Base-by-base conservation (phyloP, 1,284 basidiomycete genomes). In the Singerocomus rubriflavus region DNA sequence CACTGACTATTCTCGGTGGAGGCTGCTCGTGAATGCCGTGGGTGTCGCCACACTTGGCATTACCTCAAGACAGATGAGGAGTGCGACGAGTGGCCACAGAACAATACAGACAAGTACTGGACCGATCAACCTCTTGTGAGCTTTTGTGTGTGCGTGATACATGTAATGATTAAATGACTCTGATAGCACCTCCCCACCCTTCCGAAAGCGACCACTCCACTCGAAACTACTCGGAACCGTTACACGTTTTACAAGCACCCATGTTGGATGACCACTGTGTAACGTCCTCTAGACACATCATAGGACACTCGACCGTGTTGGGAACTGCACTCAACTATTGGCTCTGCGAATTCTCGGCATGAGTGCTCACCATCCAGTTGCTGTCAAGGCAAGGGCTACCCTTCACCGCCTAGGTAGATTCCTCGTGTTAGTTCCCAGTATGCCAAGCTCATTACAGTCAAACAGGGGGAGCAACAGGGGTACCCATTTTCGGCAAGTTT, bases 401-500 rank as follows among this genome's bases (percentile, higher is more conserved):
- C 74, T 97, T 31, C 91, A 95, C 65, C 79, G 80, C 63, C 77
- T 95, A 40, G 93, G 93, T 81, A 57, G 49, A 67, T 41, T 31
- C 47, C 30, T 30, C 16, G 2, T 47, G n/a, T 21, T 11, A 10
- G 12, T 3, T 29, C n/a, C 27, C 38, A 16, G 39, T 21, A 9
- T 35, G 21, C 9, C 11, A 11, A 31, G 16, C 40, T 59, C 38
- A 62, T 39, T 38, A n/a, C 29, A 5, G 17, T 33, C n/a, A 16
- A 31, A 25, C 38, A 89, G 90, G 91, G 16, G 93, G 93, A 17
- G 91, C 93, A 1, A 79, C 81, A 2, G 84, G 81, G 26, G 81
- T 85, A 25, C 96, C 95, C 0, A 81, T 90, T 0, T 99, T 97
- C 97, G 97, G 96, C 14, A 99, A 98, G 71, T 91, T 96, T 60